Evolutionary conservation across 1,284 basidiomycete species (phyloP).

Genomic region (Ustilago trichophora): DNA sequence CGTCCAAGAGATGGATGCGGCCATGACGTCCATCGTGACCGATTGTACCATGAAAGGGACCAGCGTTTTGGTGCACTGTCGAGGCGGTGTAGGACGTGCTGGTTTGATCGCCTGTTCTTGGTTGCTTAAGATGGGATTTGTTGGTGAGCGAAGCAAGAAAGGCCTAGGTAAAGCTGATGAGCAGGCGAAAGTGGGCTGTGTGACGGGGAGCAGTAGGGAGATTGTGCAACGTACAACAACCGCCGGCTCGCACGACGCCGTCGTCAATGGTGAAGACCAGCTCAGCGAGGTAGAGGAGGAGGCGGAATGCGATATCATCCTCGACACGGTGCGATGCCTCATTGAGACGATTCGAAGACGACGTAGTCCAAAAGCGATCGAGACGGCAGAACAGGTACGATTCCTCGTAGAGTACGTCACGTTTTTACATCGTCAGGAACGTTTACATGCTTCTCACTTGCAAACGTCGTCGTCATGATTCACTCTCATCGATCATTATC

Average conservation of each 20-base stretch:
- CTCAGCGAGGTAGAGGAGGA: constrained; percentile 1
- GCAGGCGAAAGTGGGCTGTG: neutral
- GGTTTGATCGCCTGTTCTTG: constrained; percentile 91
- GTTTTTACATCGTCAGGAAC: constrained; percentile 51
- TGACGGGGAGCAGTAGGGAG: constrained; percentile 1
- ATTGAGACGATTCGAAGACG: constrained; percentile 58
- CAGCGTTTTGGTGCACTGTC: constrained; percentile 86
- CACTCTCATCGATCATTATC: too few species aligned
- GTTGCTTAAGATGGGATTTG: constrained; percentile 88
- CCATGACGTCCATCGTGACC: constrained; percentile 77
- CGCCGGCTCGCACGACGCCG: neutral
- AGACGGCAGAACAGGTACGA: constrained; percentile 64
- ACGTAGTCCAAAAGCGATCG: constrained; percentile 62
- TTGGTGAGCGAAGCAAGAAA: constrained; percentile 37
- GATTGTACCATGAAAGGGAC: constrained; percentile 80
- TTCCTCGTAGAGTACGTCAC: constrained; percentile 57
- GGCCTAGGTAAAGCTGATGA: neutral
- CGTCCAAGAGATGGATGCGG: constrained; percentile 80
- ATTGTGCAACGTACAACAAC: constrained; percentile 19
- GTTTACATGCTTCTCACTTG: neutral
- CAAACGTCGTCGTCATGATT: neutral
- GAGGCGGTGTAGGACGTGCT: constrained; percentile 93
- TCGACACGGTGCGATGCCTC: constrained; percentile 38
- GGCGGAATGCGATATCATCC: constrained; percentile 23
- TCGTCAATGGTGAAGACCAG: neutral